A percentile compares a stretch with the other conserved stretches of the same genome.
These are phyloP conservation scores for Termitomyces sp. DNA, from an alignment of 768 basidiomycete species.

Conservation along the genomic window DNA sequence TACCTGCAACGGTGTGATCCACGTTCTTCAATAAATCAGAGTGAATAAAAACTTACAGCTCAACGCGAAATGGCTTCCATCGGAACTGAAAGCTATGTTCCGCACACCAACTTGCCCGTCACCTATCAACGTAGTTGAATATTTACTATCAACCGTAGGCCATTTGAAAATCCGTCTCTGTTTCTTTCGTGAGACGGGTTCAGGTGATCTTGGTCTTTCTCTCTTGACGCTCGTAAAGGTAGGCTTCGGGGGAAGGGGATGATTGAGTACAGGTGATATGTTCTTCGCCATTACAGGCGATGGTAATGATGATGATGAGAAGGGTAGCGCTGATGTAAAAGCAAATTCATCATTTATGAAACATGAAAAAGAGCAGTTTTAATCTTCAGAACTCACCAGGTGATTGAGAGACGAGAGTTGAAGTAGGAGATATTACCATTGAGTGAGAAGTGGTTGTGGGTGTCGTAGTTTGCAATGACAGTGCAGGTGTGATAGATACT, in stretches of 20 bases:
- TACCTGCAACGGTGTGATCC: conserved; percentile 27
- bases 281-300: background rate
- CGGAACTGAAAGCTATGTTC: conserved; percentile 43
- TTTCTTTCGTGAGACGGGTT: conserved; percentile 17
- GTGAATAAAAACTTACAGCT: conserved; percentile 36
- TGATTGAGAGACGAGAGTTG: conserved; percentile 5
- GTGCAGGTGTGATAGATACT: conserved; percentile 7
- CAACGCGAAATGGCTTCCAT: conserved; percentile 52
- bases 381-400: conserved; percentile 1
- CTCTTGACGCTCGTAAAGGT: conserved; percentile 31
- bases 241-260: conserved; percentile 28
- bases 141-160: conserved; percentile 39
- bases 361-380: background rate
- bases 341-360: background rate
- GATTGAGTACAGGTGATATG: conserved; percentile 14
- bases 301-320: conserved; percentile 8
- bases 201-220: conserved; percentile 20
- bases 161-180: conserved; percentile 34
- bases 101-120: conserved; percentile 41
- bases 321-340: background rate
- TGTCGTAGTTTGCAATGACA: background rate
- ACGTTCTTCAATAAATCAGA: background rate
- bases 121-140: conserved; percentile 34
- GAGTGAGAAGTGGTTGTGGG: background rate
- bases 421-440: conserved; percentile 2